Evolutionary conservation across 345 rosid genomes (phyloP).

Genomic region (Carallia pectinifolia): DNA sequence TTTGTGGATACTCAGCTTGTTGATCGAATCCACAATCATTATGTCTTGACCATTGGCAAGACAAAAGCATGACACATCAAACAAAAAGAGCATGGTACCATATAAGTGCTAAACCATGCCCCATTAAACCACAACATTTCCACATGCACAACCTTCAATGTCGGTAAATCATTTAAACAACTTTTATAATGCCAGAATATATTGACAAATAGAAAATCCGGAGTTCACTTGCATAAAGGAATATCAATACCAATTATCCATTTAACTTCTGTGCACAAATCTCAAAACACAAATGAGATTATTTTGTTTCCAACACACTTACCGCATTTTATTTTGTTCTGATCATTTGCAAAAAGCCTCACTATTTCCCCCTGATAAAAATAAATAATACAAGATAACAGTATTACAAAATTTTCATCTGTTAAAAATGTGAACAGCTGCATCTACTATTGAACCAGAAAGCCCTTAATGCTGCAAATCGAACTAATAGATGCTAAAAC

Average conservation of each 20-base stretch:
- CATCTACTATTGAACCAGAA: not conserved
- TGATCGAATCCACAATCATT: not conserved
- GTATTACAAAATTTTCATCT: conserved; percentile 12
- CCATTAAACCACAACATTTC: not conserved
- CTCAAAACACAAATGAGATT: conserved; percentile 4
- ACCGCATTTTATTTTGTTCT: conserved; percentile 91
- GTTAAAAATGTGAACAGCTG: not conserved
- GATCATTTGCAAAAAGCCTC: conserved; percentile 84
- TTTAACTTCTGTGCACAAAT: conserved; percentile 4
- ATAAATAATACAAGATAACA: conserved; percentile 10
- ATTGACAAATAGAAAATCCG: not conserved
- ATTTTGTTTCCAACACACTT: conserved; percentile 29
- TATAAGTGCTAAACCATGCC: not conserved
- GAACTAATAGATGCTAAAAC: not conserved
- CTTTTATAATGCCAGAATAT: not conserved
- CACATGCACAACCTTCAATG: not conserved
- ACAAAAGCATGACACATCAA: not conserved
- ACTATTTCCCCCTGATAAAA: conserved; percentile 79
- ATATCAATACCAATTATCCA: not conserved
- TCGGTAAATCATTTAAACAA: not conserved
- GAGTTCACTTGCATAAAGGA: not conserved
- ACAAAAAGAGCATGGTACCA: not conserved
- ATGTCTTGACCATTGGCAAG: no score
- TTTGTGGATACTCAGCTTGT: not conserved
- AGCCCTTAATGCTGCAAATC: not conserved